Percentiles rank a stretch among this genome's conserved stretches.
Evolutionary conservation across 176 grass and related monocot genomes (phyloP).

Genomic region (Saccharum spontaneum): DNA sequence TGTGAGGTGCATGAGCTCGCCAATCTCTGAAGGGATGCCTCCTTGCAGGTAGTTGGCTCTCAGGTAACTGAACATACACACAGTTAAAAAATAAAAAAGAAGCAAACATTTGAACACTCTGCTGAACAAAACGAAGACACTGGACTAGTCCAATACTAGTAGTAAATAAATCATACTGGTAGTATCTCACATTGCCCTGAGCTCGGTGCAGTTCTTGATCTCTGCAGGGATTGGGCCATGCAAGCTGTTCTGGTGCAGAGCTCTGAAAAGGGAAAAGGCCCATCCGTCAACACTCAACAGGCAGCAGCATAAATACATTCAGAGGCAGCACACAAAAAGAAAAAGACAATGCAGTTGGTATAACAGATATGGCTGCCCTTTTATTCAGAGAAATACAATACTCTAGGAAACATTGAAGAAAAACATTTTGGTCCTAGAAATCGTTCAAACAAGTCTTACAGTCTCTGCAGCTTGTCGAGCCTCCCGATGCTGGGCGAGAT

Average conservation of each 20-base stretch:
- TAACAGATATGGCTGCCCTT: not conserved
- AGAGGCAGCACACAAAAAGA: not conserved
- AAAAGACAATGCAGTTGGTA: not conserved
- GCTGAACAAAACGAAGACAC: constrained; percentile 6
- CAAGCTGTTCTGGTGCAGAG: constrained; percentile 96
- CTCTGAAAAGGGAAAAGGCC: constrained; percentile 45
- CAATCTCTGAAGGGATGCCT: constrained; percentile 79
- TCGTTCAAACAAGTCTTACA: constrained; percentile 35
- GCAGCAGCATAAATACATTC: not conserved
- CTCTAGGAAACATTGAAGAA: not conserved
- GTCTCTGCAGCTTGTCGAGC: constrained; percentile 79
- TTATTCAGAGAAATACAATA: not conserved
- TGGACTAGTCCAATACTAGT: not conserved
- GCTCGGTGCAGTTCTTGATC: constrained; percentile 85
- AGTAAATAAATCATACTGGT: not conserved
- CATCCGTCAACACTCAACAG: not conserved
- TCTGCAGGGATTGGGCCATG: constrained; percentile 80
- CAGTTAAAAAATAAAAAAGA: not conserved
- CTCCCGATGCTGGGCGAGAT: constrained; percentile 80
- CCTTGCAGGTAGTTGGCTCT: constrained; percentile 98
- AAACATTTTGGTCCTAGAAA: not conserved
- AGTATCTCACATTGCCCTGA: constrained; percentile 65
- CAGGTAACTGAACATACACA: constrained; percentile 55
- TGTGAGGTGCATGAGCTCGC: constrained; percentile 70
- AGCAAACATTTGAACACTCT: not conserved